phyloP scores from a whole-genome alignment of 176 grass and related monocot species.

The Themeda triandra region DNA sequence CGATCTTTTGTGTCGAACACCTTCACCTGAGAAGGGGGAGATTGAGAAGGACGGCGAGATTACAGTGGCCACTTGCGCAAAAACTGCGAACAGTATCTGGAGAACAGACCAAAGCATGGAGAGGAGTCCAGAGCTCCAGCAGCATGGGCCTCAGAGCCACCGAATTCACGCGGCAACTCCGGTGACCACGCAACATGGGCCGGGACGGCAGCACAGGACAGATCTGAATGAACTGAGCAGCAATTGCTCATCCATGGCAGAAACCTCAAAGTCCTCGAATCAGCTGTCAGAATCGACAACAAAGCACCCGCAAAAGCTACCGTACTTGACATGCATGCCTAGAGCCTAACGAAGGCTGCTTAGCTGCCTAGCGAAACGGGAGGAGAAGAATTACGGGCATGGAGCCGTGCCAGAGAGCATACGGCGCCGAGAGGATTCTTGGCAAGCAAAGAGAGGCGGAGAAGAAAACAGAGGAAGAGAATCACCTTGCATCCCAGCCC shows the following conservation, averaged over 20 bases:
- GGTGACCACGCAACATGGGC: not conserved
- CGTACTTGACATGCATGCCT: not conserved
- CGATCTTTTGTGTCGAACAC: not conserved
- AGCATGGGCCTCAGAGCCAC: not conserved
- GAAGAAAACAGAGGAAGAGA: not conserved
- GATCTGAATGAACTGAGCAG: conserved; percentile 7
- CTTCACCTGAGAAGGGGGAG: not conserved
- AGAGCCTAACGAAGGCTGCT: no score
- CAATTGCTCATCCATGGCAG: not conserved
- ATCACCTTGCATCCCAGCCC: conserved; percentile 28
- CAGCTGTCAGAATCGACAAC: not conserved
- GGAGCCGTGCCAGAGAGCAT: not conserved
- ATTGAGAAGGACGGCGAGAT: not conserved
- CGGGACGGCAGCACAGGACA: not conserved
- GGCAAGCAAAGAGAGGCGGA: not conserved
- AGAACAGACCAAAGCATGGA: not conserved
- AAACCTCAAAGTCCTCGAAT: not conserved
- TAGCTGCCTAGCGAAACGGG: not conserved
- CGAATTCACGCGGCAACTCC: not conserved
- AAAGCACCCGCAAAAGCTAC: not conserved
- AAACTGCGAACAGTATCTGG: not conserved
- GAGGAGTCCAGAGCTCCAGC: not conserved
- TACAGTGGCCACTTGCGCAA: not conserved
- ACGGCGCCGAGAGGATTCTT: not conserved
- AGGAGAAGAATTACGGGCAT: not conserved